Conservation (phyloP, 495 filamentous ascomycete species). For the Collariella sp. region DNA sequence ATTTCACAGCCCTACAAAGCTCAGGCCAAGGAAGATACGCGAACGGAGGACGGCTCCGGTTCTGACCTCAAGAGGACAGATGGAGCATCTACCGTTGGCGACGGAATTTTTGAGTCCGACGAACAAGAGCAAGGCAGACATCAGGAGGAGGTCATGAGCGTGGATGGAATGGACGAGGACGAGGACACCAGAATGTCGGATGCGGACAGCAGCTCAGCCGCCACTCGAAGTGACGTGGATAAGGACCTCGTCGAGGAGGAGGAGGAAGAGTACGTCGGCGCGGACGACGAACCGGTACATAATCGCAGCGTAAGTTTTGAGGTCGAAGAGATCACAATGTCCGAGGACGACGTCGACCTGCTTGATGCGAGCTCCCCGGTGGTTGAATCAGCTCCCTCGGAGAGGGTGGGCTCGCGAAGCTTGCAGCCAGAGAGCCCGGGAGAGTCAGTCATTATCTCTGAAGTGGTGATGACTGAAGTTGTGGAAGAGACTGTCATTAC, state of each 20-base stretch:
- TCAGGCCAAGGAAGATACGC: not conserved
- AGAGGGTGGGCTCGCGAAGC: not conserved
- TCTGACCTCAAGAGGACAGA: not conserved
- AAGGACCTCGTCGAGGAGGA: slow-evolving; percentile 7
- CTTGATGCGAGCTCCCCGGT: not conserved
- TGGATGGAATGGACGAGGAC: slow-evolving; percentile 1
- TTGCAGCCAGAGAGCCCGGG: not conserved
- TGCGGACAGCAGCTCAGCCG: slow-evolving; percentile 1
- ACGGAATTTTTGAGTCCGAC: slow-evolving; percentile 6
- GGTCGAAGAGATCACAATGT: not conserved
- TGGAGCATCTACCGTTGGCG: not conserved
- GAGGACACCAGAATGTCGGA: not conserved
- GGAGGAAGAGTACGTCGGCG: slow-evolving; percentile 10
- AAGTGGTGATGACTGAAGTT: not conserved
- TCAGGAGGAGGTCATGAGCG: slow-evolving; percentile 1
- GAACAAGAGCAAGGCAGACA: not conserved
- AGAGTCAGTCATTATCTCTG: not conserved
- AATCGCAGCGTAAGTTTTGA: not conserved
- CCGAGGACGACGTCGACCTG: slow-evolving; percentile 12
- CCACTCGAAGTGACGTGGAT: slow-evolving; percentile 13
- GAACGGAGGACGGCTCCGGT: not conserved
- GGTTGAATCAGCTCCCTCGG: not conserved
- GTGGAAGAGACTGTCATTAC: not conserved
- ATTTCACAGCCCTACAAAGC: not conserved
- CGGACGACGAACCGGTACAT: not conserved